These are phyloP conservation scores for Guadua angustifolia DNA, from an alignment of 176 grass and related monocot species.

Conservation along the genomic window DNA sequence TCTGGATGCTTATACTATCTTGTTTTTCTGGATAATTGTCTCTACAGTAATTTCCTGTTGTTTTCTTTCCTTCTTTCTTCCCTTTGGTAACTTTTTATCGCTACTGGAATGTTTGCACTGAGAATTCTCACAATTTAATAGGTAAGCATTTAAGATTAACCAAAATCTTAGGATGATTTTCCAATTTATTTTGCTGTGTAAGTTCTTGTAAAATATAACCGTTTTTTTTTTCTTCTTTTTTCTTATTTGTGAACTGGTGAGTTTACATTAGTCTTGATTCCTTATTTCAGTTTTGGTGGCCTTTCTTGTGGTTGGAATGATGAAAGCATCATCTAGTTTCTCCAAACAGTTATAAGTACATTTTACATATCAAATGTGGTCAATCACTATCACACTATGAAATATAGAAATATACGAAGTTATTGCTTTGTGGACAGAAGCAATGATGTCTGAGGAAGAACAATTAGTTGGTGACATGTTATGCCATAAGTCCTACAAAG, in stretches of 20 bases:
- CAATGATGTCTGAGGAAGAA: neutral
- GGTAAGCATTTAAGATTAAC: neutral
- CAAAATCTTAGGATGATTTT: neutral
- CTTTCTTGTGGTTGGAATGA: constrained; percentile 6
- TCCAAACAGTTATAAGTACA: neutral
- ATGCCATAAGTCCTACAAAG: neutral
- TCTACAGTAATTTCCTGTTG: neutral
- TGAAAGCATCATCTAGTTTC: constrained; percentile 9
- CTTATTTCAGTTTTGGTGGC: neutral
- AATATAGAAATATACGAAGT: neutral
- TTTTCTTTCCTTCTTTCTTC: neutral
- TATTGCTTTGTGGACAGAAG: neutral
- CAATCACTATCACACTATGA: neutral
- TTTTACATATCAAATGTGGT: neutral
- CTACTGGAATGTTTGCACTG: neutral
- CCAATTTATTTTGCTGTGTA: neutral
- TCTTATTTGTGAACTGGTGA: neutral
- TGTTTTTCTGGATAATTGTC: no score
- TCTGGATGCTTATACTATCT: no score
- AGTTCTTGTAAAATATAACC: neutral
- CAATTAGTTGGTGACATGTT: constrained; percentile 6
- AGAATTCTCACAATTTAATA: constrained; percentile 2
- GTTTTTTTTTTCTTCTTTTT: neutral
- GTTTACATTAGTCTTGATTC: constrained; percentile 18
- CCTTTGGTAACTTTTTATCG: neutral